These are phyloP conservation scores for Colletotrichum neosansevieriae DNA, from an alignment of 2,329 filamentous ascomycete genomes.

Conservation along the genomic window DNA sequence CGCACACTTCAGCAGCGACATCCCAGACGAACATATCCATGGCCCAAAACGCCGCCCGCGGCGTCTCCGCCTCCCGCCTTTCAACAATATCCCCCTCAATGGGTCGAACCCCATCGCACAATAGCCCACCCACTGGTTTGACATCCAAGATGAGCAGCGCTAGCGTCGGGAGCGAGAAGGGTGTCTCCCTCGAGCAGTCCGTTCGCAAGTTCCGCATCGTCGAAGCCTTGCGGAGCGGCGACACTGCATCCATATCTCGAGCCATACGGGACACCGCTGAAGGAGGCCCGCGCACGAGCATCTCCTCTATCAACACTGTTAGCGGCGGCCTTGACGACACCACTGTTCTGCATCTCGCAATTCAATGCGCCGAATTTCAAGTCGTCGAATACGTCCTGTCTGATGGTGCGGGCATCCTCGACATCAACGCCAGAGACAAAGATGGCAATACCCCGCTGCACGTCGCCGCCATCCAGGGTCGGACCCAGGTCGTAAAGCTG, in stretches of 20 bases:
- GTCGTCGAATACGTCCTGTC: conserved; percentile 97
- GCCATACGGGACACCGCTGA: conserved; percentile 78
- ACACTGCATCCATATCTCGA: conserved; percentile 89
- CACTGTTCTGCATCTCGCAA: conserved; percentile 90
- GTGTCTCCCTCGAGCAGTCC: conserved; percentile 84
- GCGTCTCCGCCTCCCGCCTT: conserved; percentile 59
- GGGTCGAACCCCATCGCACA: conserved; percentile 56
- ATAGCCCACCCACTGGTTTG: conserved; percentile 41
- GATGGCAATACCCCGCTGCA: conserved; percentile 96
- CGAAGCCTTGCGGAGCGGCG: conserved; percentile 89
- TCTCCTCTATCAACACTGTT: conserved; percentile 63
- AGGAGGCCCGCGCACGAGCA: conserved; percentile 65
- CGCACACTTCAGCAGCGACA: conserved; percentile 49
- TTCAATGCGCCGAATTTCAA: conserved; percentile 92
- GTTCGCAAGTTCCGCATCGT: conserved; percentile 95
- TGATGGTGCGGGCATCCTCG: conserved; percentile 73
- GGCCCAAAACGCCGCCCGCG: conserved; percentile 52
- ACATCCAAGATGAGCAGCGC: conserved; percentile 40
- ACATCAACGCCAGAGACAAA: conserved; percentile 90
- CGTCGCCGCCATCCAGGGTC: conserved; percentile 85
- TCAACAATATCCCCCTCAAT: conserved; percentile 57
- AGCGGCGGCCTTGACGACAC: conserved; percentile 77
- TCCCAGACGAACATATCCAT: conserved; percentile 50
- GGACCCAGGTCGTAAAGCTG: conserved; percentile 83
- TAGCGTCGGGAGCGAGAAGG: conserved; percentile 53